Conservation (phyloP, 1,139 yeast genomes). For the Nakaseomyces nivariensis region DNA sequence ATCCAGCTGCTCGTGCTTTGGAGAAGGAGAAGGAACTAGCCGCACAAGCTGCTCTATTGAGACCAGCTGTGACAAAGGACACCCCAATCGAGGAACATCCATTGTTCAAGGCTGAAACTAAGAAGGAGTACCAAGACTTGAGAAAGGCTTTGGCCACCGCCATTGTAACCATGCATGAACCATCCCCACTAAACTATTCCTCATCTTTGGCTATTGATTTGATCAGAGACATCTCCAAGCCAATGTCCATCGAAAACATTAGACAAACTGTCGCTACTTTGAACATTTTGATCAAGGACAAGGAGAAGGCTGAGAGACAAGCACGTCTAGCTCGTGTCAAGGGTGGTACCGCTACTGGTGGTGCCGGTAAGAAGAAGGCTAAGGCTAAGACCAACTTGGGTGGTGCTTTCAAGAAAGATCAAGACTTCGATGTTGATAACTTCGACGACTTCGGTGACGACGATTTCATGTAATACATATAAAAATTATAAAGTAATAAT, state of each 20-base stretch:
- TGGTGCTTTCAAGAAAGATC: conserved; percentile 70
- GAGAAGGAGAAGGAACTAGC: conserved; percentile 42
- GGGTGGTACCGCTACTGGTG: conserved; percentile 83
- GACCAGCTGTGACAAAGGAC: conserved; percentile 44
- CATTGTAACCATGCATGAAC: conserved; percentile 53
- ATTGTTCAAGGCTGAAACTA: conserved; percentile 68
- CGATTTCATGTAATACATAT: conserved; percentile 70
- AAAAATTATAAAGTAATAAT: background rate
- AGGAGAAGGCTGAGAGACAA: conserved; percentile 82
- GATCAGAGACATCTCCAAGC: conserved; percentile 73
- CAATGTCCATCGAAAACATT: conserved; percentile 70
- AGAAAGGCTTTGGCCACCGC: conserved; percentile 69
- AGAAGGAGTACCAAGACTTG: conserved; percentile 73
- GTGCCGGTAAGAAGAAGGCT: conserved; percentile 92
- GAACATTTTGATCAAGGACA: conserved; percentile 71
- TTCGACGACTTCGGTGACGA: conserved; percentile 53
- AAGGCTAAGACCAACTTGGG: conserved; percentile 72
- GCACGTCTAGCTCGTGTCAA: conserved; percentile 62
- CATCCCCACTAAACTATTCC: conserved; percentile 57
- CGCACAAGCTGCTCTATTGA: conserved; percentile 31
- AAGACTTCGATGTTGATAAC: conserved; percentile 53
- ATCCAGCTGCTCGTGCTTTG: conserved; percentile 54
- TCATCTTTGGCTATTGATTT: conserved; percentile 75
- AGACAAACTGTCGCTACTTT: conserved; percentile 82
- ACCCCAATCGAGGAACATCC: conserved; percentile 68